A percentile compares a stretch with the other conserved stretches of the same genome.
phyloP scores from a whole-genome alignment of 495 filamentous ascomycete species.

The Talaromyces proteolyticus region DNA sequence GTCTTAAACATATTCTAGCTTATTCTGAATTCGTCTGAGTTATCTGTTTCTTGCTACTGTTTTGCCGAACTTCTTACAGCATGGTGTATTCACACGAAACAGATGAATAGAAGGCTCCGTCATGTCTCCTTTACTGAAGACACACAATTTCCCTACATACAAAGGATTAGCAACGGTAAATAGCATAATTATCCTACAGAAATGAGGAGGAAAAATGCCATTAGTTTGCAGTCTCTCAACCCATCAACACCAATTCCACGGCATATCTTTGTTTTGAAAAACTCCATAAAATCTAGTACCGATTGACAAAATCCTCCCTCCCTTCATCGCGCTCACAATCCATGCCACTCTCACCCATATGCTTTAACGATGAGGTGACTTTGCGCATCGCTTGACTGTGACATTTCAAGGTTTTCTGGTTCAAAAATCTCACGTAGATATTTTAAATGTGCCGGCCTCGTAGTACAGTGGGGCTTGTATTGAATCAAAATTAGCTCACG shows the following conservation, averaged over 20 bases:
- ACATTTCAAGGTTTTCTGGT: conserved; percentile 1
- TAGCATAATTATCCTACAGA: not conserved
- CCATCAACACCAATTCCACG: not conserved
- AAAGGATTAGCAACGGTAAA: not conserved
- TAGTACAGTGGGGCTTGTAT: conserved; percentile 3
- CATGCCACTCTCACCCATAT: conserved; percentile 4
- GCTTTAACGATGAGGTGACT: not conserved
- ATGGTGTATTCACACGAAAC: not conserved
- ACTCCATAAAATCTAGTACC: conserved; percentile 2
- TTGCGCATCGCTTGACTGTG: not conserved
- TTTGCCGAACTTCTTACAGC: no score
- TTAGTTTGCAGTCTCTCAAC: conserved; percentile 6
- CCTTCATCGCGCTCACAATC: conserved; percentile 5
- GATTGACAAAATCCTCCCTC: conserved; percentile 3
- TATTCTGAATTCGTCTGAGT: no score
- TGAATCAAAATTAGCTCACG: conserved; percentile 2
- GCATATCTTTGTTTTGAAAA: not conserved
- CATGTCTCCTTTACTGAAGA: not conserved
- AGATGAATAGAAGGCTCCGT: not conserved
- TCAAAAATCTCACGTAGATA: conserved; percentile 1
- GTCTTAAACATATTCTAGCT: no score
- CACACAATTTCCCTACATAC: conserved; percentile 2
- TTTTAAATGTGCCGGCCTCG: not conserved
- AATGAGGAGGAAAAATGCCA: not conserved
- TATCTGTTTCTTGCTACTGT: no score